Conservation (phyloP, 2,329 filamentous ascomycete species). For the Claviceps pazoutovae region DNA sequence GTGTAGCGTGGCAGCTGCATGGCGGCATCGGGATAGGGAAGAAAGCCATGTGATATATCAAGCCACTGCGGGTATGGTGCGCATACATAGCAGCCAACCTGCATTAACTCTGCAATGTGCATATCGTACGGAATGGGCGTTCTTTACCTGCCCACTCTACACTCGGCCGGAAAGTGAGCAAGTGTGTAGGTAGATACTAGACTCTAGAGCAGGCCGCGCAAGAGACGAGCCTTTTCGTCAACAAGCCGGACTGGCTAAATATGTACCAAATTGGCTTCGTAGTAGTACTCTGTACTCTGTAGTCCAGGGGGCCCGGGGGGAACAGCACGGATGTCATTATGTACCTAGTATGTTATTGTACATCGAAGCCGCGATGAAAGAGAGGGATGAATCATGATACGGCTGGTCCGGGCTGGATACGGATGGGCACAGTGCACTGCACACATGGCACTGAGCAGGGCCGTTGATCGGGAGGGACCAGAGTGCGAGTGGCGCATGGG, state of each 20-base stretch:
- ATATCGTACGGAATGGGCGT: neutral
- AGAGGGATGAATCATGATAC: neutral
- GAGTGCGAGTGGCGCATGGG: neutral
- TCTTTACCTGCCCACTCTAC: neutral
- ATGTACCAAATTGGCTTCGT: neutral
- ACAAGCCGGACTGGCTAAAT: neutral
- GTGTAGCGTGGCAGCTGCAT: neutral
- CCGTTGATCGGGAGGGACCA: neutral
- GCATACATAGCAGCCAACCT: neutral
- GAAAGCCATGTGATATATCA: neutral
- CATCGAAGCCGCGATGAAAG: neutral
- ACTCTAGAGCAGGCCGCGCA: neutral
- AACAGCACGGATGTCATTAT: neutral
- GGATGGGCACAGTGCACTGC: neutral
- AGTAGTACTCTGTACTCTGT: no score
- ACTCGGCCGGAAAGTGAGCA: neutral
- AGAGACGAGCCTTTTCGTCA: neutral
- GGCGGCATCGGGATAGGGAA: neutral
- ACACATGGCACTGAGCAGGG: neutral
- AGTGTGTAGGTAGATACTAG: no score
- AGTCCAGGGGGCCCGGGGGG: no score
- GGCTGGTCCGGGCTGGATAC: neutral
- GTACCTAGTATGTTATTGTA: neutral
- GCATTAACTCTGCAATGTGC: neutral
- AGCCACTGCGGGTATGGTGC: constrained; percentile 2